These are phyloP conservation scores for Herpetomonas muscarum DNA, from an alignment of 208 protist genomes.

Conservation along the genomic window DNA sequence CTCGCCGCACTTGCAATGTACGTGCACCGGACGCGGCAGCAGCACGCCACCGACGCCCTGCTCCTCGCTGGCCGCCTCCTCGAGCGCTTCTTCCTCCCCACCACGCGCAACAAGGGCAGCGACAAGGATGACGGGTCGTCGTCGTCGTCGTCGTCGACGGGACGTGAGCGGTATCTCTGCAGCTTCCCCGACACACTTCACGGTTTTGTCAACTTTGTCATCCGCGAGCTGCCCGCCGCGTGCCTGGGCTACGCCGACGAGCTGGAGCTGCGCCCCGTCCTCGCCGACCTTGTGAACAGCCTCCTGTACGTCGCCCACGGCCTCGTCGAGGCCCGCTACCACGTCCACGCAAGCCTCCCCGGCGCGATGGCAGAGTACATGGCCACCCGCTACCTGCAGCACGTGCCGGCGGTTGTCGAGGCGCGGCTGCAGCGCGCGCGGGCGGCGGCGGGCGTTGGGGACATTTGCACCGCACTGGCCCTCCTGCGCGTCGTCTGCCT, in stretches of 20 bases:
- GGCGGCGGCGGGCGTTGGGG: slow-evolving; percentile 49
- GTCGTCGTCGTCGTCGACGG: no score
- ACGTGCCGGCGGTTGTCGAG: slow-evolving; percentile 40
- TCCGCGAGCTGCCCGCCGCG: slow-evolving; percentile 17
- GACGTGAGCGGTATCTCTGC: no score
- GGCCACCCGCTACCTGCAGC: slow-evolving; percentile 37
- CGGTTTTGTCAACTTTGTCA: slow-evolving; percentile 31
- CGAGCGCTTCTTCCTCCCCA: slow-evolving; percentile 6
- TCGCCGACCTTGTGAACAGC: slow-evolving; percentile 38
- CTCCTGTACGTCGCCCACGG: slow-evolving; percentile 48
- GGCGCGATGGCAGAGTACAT: slow-evolving; percentile 65
- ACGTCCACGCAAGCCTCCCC: slow-evolving; percentile 45
- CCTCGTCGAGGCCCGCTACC: slow-evolving; percentile 41
- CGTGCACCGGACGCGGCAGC: slow-evolving; percentile 44
- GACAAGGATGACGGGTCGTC: no score
- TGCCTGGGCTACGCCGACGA: not conserved
- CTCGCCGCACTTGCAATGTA: slow-evolving; percentile 68
- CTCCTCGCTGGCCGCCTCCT: slow-evolving; percentile 46
- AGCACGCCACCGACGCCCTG: slow-evolving; percentile 41
- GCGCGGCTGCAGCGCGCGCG: slow-evolving; percentile 57
- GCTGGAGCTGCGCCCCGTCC: slow-evolving; percentile 19
- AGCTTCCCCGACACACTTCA: slow-evolving; percentile 22
- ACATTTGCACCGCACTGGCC: slow-evolving; percentile 55
- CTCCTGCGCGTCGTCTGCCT: slow-evolving; percentile 51
- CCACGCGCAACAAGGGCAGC: not conserved